phyloP scores from a whole-genome alignment of 78 protist species.

The Dictyostelium discoideum region DNA sequence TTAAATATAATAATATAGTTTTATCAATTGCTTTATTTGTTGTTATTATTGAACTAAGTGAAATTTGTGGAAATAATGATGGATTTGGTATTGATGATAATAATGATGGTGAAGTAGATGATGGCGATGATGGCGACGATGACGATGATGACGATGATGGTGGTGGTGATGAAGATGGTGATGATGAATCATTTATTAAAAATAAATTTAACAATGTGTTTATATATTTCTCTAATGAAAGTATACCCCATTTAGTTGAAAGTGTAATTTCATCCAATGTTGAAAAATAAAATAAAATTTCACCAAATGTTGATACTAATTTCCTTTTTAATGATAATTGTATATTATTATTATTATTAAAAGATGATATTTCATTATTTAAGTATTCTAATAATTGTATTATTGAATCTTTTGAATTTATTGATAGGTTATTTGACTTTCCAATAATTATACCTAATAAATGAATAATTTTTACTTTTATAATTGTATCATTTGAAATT shows the following conservation, averaged over 20 bases:
- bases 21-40: background rate
- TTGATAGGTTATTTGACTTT: background rate
- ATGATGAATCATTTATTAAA: background rate
- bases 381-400: background rate
- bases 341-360: background rate
- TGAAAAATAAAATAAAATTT: slow-evolving; percentile 6
- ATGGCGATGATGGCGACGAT: background rate
- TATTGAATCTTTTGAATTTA: background rate
- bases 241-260: background rate
- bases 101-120: background rate
- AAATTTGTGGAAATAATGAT: background rate
- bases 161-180: background rate
- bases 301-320: background rate
- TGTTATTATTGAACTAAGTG: background rate
- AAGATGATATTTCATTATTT: background rate
- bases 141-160: background rate
- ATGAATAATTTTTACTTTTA: background rate
- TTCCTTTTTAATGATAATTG: background rate
- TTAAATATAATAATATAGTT: background rate
- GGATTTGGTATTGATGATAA: background rate
- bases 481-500: background rate
- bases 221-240: background rate
- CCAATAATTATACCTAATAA: background rate
- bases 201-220: background rate
- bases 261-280: slow-evolving; percentile 4